A percentile compares a stretch with the other conserved stretches of the same genome.
These are phyloP conservation scores for Neofusicoccum parvum DNA, from an alignment of 2,329 filamentous ascomycete genomes.

Conservation along the genomic window DNA sequence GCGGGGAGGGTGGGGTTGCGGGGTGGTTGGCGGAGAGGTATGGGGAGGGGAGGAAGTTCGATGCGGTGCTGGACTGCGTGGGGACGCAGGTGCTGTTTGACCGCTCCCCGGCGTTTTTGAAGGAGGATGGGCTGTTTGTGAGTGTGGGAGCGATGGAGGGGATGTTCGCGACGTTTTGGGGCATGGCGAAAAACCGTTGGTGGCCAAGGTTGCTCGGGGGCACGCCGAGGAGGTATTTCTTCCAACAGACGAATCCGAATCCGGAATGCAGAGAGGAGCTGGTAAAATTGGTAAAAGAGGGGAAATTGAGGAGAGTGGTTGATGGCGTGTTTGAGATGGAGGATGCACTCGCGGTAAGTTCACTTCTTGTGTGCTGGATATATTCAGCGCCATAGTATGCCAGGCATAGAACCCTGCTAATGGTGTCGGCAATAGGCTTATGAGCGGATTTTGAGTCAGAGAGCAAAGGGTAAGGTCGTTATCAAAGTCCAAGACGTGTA, in stretches of 20 bases:
- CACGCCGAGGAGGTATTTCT: constrained; percentile 39
- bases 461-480: constrained; percentile 26
- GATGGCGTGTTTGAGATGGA: constrained; percentile 45
- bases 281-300: constrained; percentile 37
- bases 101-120: constrained; percentile 44
- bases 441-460: constrained; percentile 24
- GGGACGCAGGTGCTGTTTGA: constrained; percentile 49
- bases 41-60: constrained; percentile 36
- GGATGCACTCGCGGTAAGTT: constrained; percentile 32
- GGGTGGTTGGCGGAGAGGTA: constrained; percentile 35
- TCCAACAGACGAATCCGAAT: constrained; percentile 18
- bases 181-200: constrained; percentile 44
- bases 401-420: background rate
- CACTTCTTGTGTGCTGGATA: background rate
- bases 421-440: constrained; percentile 22
- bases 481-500: constrained; percentile 23
- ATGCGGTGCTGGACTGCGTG: constrained; percentile 50
- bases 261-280: constrained; percentile 29
- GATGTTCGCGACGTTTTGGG: constrained; percentile 34
- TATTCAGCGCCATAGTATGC: too few relatives aligned
- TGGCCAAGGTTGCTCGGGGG: constrained; percentile 45
- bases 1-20: constrained; percentile 29
- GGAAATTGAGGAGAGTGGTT: constrained; percentile 34
- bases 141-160: constrained; percentile 41
- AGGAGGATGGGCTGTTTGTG: constrained; percentile 40